Base-by-base conservation (phyloP, 192 early-diverging fungal species). In the Podila minutissima region DNA sequence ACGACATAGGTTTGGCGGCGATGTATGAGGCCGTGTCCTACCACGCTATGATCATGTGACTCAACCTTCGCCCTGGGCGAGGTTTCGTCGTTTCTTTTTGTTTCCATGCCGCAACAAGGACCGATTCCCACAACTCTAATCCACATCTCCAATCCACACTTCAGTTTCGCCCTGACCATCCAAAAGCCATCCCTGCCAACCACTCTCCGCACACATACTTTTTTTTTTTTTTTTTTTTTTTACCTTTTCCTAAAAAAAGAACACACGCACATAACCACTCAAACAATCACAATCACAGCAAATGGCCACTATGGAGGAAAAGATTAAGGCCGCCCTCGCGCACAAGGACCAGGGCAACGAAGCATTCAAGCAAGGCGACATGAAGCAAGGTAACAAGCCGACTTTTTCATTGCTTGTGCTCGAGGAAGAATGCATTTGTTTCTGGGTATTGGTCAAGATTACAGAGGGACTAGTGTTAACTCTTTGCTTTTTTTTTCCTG, bases 271-370 rank as follows among this genome's bases (percentile, higher is more conserved):
- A 58, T 32, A 49, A 20, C 35, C 12, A 66, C 20, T 31, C 35
- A 69, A 58, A 69, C 33, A 35, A 41, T 7, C 26, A 57, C 3
- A 26, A 35, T 17, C n/a, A 62, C 13, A 59, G 66, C 31, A 48
- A 8, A 71, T 72, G 69, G 22, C 75, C 48, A 29, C 66, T 33
- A 64, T 79, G 17, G 49, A 79, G 33, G 78, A 82, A 33, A 82
- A 82, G 62, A 72, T 85, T 22, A 41, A 41, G 11, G 62, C 67
- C 15, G 79, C 74, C 7, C 46, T 74, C 11, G 58, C 24, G 19
- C 46, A 74, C 59, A 85, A 85, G 62, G 84, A 85, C 50, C 49
- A 24, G 17, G 84, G 84, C 15, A 82, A 82, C 55, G 84, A 85
- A n/a, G 63, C 66, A 12, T 85, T 82, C 63, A 85, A 85, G 53